A percentile compares a stretch with the other conserved stretches of the same genome.
Evolutionary conservation across 768 basidiomycete genomes (phyloP).

Genomic region (Leccinum disarticulatum): DNA sequence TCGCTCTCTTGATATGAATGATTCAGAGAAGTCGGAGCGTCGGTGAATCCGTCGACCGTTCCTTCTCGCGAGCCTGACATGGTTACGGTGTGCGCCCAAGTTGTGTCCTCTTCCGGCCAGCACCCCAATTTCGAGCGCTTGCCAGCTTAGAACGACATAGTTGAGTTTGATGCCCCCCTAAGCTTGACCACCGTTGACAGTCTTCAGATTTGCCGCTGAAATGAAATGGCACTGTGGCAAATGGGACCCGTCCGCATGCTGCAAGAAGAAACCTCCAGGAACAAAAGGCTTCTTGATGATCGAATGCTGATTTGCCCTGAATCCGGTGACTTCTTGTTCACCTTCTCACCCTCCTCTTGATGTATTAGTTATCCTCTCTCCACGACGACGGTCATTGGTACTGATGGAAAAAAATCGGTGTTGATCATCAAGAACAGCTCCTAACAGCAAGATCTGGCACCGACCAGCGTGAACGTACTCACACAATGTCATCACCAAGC

Average conservation of each 20-base stretch:
- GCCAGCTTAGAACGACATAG: not conserved
- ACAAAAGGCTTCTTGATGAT: constrained; percentile 14
- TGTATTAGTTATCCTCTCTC: not conserved
- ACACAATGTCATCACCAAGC: not conserved
- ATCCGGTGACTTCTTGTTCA: not conserved
- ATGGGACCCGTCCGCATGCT: not conserved
- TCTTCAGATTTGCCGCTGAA: not conserved
- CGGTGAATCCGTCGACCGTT: not conserved
- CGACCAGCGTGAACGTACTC: not conserved
- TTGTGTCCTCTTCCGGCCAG: not conserved
- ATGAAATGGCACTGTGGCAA: not conserved
- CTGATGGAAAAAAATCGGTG: not conserved
- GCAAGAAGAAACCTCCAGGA: not conserved
- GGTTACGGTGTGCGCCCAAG: not conserved
- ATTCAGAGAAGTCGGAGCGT: not conserved
- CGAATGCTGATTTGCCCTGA: not conserved
- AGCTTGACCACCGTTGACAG: not conserved
- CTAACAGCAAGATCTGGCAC: not conserved
- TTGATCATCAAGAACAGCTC: not conserved
- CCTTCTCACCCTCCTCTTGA: not conserved
- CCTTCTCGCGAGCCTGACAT: not conserved
- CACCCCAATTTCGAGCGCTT: not conserved
- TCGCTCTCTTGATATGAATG: not conserved
- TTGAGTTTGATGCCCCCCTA: constrained; percentile 3
- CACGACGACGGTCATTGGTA: not conserved